phyloP scores from a whole-genome alignment of 2,329 filamentous ascomycete species.

The Colletotrichum sp. region DNA sequence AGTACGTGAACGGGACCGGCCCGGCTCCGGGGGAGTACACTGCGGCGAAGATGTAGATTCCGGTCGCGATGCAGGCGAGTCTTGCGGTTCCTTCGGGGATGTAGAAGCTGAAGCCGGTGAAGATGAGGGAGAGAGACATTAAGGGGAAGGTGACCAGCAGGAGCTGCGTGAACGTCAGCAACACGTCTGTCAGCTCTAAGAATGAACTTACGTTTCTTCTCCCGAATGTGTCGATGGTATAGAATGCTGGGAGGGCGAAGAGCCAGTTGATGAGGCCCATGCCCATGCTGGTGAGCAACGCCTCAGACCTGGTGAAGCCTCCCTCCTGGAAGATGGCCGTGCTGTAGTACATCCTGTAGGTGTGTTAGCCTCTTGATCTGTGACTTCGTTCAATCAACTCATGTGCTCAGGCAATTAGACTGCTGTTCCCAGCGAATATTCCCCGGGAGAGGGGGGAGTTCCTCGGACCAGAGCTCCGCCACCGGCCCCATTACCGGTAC shows the following conservation, averaged over 20 bases:
- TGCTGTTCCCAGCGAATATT: background rate
- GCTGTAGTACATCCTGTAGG: slow-evolving; percentile 57
- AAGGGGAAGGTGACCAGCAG: slow-evolving; percentile 63
- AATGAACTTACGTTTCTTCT: slow-evolving; percentile 50
- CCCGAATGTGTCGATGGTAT: slow-evolving; percentile 65
- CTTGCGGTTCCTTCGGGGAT: slow-evolving; percentile 32
- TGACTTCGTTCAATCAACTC: background rate
- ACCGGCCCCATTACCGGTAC: background rate
- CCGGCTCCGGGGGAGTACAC: slow-evolving; percentile 58
- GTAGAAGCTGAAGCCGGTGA: slow-evolving; percentile 56
- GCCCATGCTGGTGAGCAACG: slow-evolving; percentile 60
- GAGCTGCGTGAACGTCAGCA: background rate
- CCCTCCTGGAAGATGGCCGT: slow-evolving; percentile 47
- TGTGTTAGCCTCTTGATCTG: background rate
- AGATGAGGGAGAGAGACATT: slow-evolving; percentile 60
- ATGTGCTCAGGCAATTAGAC: background rate
- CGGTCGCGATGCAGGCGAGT: slow-evolving; percentile 38
- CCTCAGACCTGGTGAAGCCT: slow-evolving; percentile 42
- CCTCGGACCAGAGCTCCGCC: background rate
- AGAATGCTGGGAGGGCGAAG: slow-evolving; percentile 62
- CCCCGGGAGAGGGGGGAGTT: no score
- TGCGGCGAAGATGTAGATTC: slow-evolving; percentile 45
- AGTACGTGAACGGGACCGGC: slow-evolving; percentile 65
- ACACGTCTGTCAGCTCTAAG: accelerated
- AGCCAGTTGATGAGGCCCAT: slow-evolving; percentile 63